phyloP scores from a whole-genome alignment of 805 yeast genomes.

The Candida quercuum region DNA sequence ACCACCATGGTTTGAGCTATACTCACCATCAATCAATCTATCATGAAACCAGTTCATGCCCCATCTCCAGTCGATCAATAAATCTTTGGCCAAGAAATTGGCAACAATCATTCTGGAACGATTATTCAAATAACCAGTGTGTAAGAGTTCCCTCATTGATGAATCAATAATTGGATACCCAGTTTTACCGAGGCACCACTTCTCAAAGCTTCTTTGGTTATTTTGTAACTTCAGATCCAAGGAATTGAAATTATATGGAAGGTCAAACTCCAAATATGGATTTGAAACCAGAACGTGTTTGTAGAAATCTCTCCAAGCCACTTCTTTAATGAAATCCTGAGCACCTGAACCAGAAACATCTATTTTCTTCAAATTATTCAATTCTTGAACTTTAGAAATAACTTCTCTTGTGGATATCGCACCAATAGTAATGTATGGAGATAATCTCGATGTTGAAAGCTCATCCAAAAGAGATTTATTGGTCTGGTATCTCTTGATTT shows the following conservation, averaged over 20 bases:
- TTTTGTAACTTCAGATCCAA: conserved; percentile 39
- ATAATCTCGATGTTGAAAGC: conserved; percentile 34
- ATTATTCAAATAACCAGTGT: conserved; percentile 51
- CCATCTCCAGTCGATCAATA: conserved; percentile 48
- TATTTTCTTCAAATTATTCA: conserved; percentile 20
- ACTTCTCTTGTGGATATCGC: conserved; percentile 38
- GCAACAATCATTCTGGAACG: conserved; percentile 51
- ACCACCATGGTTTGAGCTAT: conserved; percentile 51
- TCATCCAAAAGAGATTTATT: conserved; percentile 18
- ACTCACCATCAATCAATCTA: conserved; percentile 46
- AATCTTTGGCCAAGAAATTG: conserved; percentile 43
- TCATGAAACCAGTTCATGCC: conserved; percentile 49
- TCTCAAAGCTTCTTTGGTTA: conserved; percentile 33
- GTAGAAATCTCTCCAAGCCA: conserved; percentile 57
- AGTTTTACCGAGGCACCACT: conserved; percentile 50
- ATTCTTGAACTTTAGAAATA: conserved; percentile 27
- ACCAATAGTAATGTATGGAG: conserved; percentile 43
- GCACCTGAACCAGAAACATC: conserved; percentile 29
- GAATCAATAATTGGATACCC: conserved; percentile 58
- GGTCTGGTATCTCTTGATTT: conserved; percentile 7
- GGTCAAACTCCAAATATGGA: conserved; percentile 47
- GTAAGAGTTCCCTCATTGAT: conserved; percentile 44
- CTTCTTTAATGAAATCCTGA: conserved; percentile 44
- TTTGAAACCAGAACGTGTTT: conserved; percentile 41
- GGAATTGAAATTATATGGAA: conserved; percentile 42